phyloP scores from a whole-genome alignment of 805 yeast species.

The Starmerella cellae region DNA sequence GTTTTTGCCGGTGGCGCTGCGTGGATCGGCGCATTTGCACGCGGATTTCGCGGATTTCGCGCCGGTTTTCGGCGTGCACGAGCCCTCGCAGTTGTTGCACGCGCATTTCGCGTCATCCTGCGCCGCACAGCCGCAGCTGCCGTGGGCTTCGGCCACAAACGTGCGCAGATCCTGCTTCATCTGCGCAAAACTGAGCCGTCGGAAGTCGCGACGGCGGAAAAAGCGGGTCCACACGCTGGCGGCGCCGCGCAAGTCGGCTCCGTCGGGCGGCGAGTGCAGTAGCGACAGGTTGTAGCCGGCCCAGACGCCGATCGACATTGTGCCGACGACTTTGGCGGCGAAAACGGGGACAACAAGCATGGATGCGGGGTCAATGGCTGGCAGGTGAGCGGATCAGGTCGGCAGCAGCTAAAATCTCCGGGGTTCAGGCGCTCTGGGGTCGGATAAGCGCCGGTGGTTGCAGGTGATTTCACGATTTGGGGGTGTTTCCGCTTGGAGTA shows the following conservation, averaged over 20 bases:
- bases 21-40: neutral
- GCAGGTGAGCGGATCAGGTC: no score
- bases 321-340: constrained; percentile 27
- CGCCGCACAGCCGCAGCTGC: constrained; percentile 1
- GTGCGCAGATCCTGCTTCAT: neutral
- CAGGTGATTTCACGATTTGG: no score
- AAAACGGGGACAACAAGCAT: constrained; percentile 18
- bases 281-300: constrained; percentile 26
- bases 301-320: constrained; percentile 28
- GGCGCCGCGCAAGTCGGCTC: neutral
- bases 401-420: no score
- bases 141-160: no score
- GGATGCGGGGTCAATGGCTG: no score
- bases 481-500: no score
- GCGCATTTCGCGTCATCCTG: neutral
- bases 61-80: no score
- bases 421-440: no score
- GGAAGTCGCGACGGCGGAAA: neutral
- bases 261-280: constrained; percentile 9
- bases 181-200: neutral
- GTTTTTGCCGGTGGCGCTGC: neutral
- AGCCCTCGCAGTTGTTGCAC: no score
- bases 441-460: no score
- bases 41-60: neutral
- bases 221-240: neutral